Conservation (phyloP, 2,329 filamentous ascomycete species). For the Epichloe coenophiala region DNA sequence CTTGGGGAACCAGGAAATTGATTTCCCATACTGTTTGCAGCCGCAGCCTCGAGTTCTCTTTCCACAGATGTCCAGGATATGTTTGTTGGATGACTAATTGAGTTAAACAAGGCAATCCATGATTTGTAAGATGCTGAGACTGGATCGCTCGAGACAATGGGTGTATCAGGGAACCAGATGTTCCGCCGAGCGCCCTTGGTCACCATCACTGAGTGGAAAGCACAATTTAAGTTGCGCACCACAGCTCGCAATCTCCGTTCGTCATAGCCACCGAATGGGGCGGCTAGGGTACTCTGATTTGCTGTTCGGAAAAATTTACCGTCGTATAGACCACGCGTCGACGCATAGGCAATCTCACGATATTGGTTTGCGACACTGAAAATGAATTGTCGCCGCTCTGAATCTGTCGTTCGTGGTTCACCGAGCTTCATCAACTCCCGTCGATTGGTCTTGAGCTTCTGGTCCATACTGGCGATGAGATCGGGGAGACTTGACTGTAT, state of each 20-base stretch:
- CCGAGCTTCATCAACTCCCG: not conserved
- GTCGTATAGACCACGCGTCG: not conserved
- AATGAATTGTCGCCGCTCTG: not conserved
- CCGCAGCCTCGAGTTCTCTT: not conserved
- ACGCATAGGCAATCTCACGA: not conserved
- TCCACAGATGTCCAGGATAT: not conserved
- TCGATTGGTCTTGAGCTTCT: slow-evolving; percentile 4
- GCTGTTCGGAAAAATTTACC: not conserved
- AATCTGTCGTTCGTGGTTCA: not conserved
- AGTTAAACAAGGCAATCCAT: not conserved
- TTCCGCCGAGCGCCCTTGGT: not conserved
- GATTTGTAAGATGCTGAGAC: not conserved
- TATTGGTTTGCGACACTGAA: not conserved
- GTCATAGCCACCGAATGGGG: not conserved
- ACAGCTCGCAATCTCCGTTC: not conserved
- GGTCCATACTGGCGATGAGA: slow-evolving; percentile 4
- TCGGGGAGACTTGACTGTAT: slow-evolving; percentile 4
- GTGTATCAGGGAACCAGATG: not conserved
- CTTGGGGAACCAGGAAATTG: not conserved
- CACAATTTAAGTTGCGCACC: not conserved
- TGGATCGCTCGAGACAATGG: not conserved
- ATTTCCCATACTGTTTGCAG: not conserved
- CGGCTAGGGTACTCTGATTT: not conserved
- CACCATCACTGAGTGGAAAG: not conserved
- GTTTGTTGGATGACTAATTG: not conserved